Evolutionary conservation across 495 filamentous ascomycete genomes (phyloP), one percentile per base, ranked within the genome.

Genomic region (Peziza echinospora): DNA sequence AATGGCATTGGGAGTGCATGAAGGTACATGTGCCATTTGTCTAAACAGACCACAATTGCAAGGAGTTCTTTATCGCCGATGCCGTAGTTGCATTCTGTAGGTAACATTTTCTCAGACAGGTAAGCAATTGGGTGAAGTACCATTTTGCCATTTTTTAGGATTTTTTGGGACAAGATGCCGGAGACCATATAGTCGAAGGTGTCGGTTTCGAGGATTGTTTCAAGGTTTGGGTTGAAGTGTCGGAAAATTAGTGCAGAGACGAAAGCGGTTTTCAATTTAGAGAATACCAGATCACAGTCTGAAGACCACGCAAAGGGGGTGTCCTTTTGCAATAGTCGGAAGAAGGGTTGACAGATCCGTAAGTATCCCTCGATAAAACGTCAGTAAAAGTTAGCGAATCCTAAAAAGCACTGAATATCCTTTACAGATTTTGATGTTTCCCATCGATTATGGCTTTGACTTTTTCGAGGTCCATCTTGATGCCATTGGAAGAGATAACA

Each of bases 41-140:
- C n/a, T n/a, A n/a, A n/a, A n/a, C n/a, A n/a, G n/a, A n/a, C n/a
- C n/a, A 49, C 41, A 16, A 52, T 52, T 6, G 51, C 24, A 4
- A 43, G 16, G 0, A 51, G 44, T 43, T 49, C 52, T 16, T 54
- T 51, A 0, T 51, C 34, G n/a, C 44, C n/a, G 16, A 54, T 37
- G 1, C 39, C 24, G n/a, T 52, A 49, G 16, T 52, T 52, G 0
- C 45, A 21, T 42, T 52, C 43, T 0, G 49, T 46, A 16, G 34
- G 26, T 2, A 46, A 46, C 22, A 44, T 37, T 13, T 51, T 54
- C n/a, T 49, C 45, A 16, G 42, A 49, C 3, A 48, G 43, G 22
- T 25, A 54, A 13, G 49, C 46, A 16, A 51, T 42, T 0, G 24
- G 46, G 22, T 54, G 42, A 16, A 50, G 47, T 7, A 45, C 30